Evolutionary conservation across 139 green algal genomes (phyloP).

Genomic region (Dunaliella primolecta): DNA sequence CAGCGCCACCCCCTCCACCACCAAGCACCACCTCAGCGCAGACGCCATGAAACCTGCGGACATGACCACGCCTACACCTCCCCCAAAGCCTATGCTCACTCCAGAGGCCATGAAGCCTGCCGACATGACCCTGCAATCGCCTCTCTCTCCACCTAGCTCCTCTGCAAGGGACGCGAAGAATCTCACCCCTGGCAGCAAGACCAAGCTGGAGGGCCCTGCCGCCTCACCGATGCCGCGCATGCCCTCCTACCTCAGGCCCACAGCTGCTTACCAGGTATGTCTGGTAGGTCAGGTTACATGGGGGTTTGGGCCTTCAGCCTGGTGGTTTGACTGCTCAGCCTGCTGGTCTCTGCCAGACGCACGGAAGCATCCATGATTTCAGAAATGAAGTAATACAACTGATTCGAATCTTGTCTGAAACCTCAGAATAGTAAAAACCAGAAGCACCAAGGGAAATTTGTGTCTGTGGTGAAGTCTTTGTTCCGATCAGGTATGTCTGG

Average conservation of each 20-base stretch:
- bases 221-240: not conserved
- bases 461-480: too few species aligned
- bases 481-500: too few species aligned
- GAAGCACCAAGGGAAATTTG: too few species aligned
- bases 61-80: not conserved
- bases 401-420: not conserved
- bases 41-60: not conserved
- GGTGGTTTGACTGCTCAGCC: not conserved
- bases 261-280: not conserved
- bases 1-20: too few species aligned
- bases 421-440: not conserved
- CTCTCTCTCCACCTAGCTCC: not conserved
- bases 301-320: not conserved
- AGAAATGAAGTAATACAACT: too few species aligned
- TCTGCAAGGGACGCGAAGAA: too few species aligned
- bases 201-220: not conserved
- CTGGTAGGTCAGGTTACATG: not conserved
- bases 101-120: not conserved
- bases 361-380: not conserved
- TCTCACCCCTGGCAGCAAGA: not conserved
- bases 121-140: not conserved
- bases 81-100: not conserved
- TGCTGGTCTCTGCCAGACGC: not conserved
- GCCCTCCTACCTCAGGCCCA: not conserved
- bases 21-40: not conserved